Percentiles rank a stretch among this genome's conserved stretches.
These are phyloP conservation scores for Kalanchoe fedtschenkoi DNA, from an alignment of 164 flowering plant species.

Conservation along the genomic window DNA sequence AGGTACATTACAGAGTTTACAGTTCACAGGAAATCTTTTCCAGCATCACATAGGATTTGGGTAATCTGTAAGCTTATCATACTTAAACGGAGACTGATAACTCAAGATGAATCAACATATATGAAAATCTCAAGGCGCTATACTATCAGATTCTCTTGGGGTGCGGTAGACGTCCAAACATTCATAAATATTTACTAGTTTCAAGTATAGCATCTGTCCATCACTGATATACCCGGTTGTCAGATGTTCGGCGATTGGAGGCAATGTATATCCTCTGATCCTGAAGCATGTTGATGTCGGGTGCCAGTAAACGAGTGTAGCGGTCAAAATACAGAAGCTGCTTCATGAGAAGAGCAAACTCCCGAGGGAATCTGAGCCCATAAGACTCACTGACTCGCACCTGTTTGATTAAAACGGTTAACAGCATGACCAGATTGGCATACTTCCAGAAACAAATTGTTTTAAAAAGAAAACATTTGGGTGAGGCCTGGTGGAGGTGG, in stretches of 20 bases:
- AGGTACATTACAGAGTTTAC: neutral
- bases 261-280: slow-evolving; percentile 75
- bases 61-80: neutral
- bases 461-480: too few relatives aligned
- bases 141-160: neutral
- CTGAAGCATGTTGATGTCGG: slow-evolving; percentile 82
- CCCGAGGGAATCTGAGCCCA: slow-evolving; percentile 85
- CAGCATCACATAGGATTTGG: neutral
- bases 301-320: slow-evolving; percentile 82
- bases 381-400: slow-evolving; percentile 88
- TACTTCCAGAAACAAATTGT: neutral
- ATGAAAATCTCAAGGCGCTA: too few relatives aligned
- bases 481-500: too few relatives aligned
- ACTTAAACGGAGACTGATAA: neutral
- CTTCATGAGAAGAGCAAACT: slow-evolving; percentile 91
- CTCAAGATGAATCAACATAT: too few relatives aligned
- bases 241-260: slow-evolving; percentile 36
- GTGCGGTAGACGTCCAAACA: neutral
- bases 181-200: neutral
- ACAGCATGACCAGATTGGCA: neutral
- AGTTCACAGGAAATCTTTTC: neutral
- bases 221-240: slow-evolving; percentile 4
- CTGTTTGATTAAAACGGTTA: slow-evolving; percentile 20
- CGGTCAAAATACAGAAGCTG: slow-evolving; percentile 94
- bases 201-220: neutral